Evolutionary conservation across 495 filamentous ascomycete genomes (phyloP).

Genomic region (Amniculicola lignicola): DNA sequence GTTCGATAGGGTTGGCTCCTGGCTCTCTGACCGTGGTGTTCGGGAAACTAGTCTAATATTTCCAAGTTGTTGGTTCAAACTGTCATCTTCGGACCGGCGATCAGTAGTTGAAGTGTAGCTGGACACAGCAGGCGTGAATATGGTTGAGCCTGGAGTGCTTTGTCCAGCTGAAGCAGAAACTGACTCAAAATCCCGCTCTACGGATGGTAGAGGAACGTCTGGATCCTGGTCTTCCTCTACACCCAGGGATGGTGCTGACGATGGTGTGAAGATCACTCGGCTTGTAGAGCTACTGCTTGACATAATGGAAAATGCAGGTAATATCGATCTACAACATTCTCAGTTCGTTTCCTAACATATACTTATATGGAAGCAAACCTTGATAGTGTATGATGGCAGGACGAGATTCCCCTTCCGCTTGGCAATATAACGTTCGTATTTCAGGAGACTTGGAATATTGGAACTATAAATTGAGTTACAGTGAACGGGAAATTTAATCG

Average conservation of each 20-base stretch:
- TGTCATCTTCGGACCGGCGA: not conserved
- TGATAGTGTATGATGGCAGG: too few species aligned
- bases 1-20: not conserved
- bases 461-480: too few species aligned
- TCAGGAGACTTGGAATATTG: too few species aligned
- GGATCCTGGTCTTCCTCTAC: slow-evolving; percentile 13
- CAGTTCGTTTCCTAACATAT: too few species aligned
- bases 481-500: too few species aligned
- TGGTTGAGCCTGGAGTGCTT: not conserved
- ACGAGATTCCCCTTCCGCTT: too few species aligned
- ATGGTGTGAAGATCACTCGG: slow-evolving; percentile 1
- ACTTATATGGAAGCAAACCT: too few species aligned
- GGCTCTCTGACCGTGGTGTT: not conserved
- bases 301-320: not conserved
- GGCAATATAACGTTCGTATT: too few species aligned
- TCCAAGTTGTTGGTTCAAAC: not conserved
- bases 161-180: not conserved
- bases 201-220: slow-evolving; percentile 15
- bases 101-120: not conserved
- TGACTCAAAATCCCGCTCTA: slow-evolving; percentile 4
- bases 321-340: not conserved
- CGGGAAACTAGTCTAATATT: not conserved
- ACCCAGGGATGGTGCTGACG: slow-evolving; percentile 5
- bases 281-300: not conserved
- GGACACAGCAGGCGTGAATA: slow-evolving; percentile 3